A percentile compares a stretch with the other conserved stretches of the same genome.
These are phyloP conservation scores for Diaporthe sp. DNA, from an alignment of 2,329 filamentous ascomycete species.

Conservation along the genomic window DNA sequence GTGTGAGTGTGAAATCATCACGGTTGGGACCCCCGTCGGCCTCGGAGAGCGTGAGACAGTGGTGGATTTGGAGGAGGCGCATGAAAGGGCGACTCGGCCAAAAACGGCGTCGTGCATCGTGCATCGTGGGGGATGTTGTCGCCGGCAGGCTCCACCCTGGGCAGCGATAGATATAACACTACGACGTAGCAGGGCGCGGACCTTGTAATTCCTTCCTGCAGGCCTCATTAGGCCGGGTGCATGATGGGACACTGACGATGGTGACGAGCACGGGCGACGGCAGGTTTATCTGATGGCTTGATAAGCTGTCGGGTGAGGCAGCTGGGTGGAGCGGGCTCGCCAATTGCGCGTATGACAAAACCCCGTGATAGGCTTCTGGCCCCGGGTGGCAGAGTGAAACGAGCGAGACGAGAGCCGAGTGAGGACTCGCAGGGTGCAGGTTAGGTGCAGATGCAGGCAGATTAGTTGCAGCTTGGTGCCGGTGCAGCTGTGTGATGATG, in stretches of 20 bases:
- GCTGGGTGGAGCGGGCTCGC: slow-evolving; percentile 31
- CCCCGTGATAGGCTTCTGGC: slow-evolving; percentile 33
- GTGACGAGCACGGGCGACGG: background rate
- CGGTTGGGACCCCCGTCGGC: slow-evolving; percentile 1
- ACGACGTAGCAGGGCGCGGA: slow-evolving; percentile 5
- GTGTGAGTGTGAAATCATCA: slow-evolving; percentile 21
- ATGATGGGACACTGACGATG: slow-evolving; percentile 25
- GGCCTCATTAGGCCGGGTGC: slow-evolving; percentile 18
- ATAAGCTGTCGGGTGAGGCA: slow-evolving; percentile 26
- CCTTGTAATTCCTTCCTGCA: slow-evolving; percentile 19
- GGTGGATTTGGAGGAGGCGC: slow-evolving; percentile 18
- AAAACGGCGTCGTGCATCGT: slow-evolving; percentile 36
- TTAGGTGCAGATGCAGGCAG: background rate
- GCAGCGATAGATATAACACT: background rate
- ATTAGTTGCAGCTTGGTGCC: background rate
- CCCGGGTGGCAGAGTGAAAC: slow-evolving; percentile 17
- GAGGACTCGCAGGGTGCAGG: slow-evolving; percentile 3
- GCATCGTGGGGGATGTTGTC: slow-evolving; percentile 16
- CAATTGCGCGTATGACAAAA: slow-evolving; percentile 42
- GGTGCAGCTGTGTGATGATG: slow-evolving; percentile 38
- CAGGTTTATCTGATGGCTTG: slow-evolving; percentile 34
- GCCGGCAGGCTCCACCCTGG: slow-evolving; percentile 32
- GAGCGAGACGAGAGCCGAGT: background rate
- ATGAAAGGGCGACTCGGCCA: slow-evolving; percentile 36
- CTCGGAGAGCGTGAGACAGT: background rate